Evolutionary conservation across 805 yeast species (phyloP).

Genomic region (Myxozyma lipomycoides): DNA sequence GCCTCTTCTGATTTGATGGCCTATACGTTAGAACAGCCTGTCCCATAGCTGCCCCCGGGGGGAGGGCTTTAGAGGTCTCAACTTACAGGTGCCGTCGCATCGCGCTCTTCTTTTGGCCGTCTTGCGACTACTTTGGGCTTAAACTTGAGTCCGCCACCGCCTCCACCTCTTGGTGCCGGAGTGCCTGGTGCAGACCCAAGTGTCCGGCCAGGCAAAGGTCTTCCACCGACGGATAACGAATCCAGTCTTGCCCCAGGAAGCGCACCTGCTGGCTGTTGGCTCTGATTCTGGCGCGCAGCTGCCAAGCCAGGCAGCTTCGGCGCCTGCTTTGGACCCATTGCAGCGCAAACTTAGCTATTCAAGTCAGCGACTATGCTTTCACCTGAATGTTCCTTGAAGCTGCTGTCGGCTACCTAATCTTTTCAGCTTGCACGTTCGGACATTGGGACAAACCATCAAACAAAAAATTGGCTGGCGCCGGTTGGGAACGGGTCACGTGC

Average conservation of each 20-base stretch:
- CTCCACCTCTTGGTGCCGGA: too few relatives aligned
- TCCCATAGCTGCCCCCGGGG: too few relatives aligned
- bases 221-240: conserved; percentile 2
- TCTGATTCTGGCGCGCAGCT: background rate
- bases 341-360: too few relatives aligned
- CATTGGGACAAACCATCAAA: too few relatives aligned
- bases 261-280: background rate
- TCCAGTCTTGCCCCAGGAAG: conserved; percentile 10
- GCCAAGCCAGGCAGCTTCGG: background rate
- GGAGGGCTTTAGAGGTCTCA: too few relatives aligned
- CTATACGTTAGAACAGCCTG: too few relatives aligned
- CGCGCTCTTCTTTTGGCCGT: conserved; percentile 54
- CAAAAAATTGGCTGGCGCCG: too few relatives aligned
- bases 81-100: conserved; percentile 20
- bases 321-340: background rate
- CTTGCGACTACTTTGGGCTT: conserved; percentile 81
- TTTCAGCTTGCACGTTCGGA: too few relatives aligned
- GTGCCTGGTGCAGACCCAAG: conserved; percentile 4
- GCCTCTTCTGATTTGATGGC: background rate
- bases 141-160: conserved; percentile 45
- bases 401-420: too few relatives aligned
- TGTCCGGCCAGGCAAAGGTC: background rate
- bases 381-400: too few relatives aligned
- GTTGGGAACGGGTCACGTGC: too few relatives aligned
- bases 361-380: too few relatives aligned